Percentiles rank a stretch among this genome's conserved stretches.
These are phyloP conservation scores for Eleusine indica DNA, from an alignment of 176 grass and related monocot genomes.

Conservation along the genomic window DNA sequence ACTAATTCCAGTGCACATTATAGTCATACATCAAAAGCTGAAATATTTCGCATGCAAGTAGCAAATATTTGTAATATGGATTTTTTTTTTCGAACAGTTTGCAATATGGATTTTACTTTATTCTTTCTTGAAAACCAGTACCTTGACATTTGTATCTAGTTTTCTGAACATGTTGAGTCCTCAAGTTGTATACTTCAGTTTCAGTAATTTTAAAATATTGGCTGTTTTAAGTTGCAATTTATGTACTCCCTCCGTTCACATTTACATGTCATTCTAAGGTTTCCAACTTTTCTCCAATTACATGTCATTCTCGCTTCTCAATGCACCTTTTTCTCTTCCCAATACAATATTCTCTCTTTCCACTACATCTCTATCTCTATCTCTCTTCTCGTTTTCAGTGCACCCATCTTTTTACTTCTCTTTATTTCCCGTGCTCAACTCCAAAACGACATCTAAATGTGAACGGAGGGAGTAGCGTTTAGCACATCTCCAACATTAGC, in stretches of 20 bases:
- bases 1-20: neutral
- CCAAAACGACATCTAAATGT: too few relatives aligned
- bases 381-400: too few relatives aligned
- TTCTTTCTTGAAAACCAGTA: neutral
- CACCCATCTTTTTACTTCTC: too few relatives aligned
- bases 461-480: neutral
- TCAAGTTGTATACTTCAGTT: neutral
- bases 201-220: conserved; percentile 12
- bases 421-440: too few relatives aligned
- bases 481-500: conserved; percentile 20
- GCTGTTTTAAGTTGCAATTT: conserved; percentile 27
- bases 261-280: too few relatives aligned
- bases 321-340: too few relatives aligned
- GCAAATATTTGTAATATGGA: neutral
- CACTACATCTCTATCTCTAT: too few relatives aligned
- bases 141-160: conserved; percentile 20
- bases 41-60: neutral
- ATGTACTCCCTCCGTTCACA: neutral
- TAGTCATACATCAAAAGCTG: neutral
- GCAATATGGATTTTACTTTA: neutral
- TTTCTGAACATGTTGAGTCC: conserved; percentile 23
- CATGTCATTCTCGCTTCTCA: too few relatives aligned
- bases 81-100: neutral
- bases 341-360: too few relatives aligned
- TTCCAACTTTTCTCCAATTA: too few relatives aligned